Evolutionary conservation across 1,284 basidiomycete species (phyloP), one percentile per base, ranked within the genome.

Genomic region (Irpex sp.): DNA sequence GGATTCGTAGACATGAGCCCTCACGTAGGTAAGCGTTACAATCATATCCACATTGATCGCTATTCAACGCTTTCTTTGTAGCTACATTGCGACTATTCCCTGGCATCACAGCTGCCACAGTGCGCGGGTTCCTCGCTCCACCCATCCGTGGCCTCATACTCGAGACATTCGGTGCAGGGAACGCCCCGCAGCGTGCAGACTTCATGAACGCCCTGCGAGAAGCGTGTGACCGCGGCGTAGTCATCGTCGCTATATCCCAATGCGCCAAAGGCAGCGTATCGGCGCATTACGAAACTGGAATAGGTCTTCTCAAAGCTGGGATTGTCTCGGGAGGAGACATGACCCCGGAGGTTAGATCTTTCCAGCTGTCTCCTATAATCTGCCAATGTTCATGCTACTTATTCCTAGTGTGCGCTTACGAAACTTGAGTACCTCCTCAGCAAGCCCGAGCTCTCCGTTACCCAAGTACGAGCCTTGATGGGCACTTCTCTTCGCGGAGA

Each of bases 181-280:
- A 93, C 72, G 91, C 92, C 17, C 92, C 92, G 0, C 88, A 91
- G 69, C 83, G 89, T 21, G 62, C 78, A 59, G 91, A 92, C 70
- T 75, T 93, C 34, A 83, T 89, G 72, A 72, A 82, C 21, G 88
- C 86, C 0, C 81, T 97, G 62, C 87, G 87, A 66, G 86, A 92
- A 61, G 94, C 95, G 0, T 92, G 91, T 62, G 86, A 91, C 59
- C 84, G 91, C 2, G 94, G 93, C 4, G 84, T 96, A 1, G 86
- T 97, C 44, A 86, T 97, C 57, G 94, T 97, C 57, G 94, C 95
- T 9, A 95, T 97, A 63, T 91, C 93, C 0, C 95, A 97, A 72
- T 97, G 96, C 72, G 75, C 88, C 13, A 94, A 92, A 72, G 93
- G 93, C 13, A 83, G 89, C 2, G 92, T 95, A 15, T 89, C 88